These are phyloP conservation scores for Luffa aegyptiaca DNA, from an alignment of 306 rosid genomes.

Conservation along the genomic window DNA sequence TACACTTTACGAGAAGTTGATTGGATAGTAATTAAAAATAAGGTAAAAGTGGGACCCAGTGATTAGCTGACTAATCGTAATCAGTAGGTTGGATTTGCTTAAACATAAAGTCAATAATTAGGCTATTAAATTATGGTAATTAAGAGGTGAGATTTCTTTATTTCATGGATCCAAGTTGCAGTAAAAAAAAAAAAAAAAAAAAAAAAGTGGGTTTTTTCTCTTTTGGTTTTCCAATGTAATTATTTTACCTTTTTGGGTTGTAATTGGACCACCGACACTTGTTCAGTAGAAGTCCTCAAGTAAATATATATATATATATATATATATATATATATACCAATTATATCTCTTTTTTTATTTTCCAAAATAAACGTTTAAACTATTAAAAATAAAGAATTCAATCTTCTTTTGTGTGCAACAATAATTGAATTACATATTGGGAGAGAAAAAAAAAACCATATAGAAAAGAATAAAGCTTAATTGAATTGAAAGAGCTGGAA, in stretches of 20 bases:
- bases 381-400: background rate
- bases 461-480: background rate
- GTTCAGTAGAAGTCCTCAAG: background rate
- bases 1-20: background rate
- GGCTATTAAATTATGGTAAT: background rate
- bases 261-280: background rate
- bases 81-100: conserved; percentile 1
- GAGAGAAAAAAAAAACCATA: background rate
- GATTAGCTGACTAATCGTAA: background rate
- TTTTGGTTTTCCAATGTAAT: background rate
- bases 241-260: background rate
- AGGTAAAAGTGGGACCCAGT: background rate
- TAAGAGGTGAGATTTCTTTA: background rate
- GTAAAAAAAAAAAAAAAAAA: background rate
- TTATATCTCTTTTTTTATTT: background rate
- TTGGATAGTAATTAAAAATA: background rate
- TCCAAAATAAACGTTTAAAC: background rate
- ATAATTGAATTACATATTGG: background rate
- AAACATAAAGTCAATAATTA: background rate
- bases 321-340: background rate
- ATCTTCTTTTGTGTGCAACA: background rate
- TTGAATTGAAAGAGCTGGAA: background rate
- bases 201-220: background rate
- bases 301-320: background rate
- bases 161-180: background rate